Conservation (phyloP, 148 eudicot genomes). For the Diospyros kaki region DNA sequence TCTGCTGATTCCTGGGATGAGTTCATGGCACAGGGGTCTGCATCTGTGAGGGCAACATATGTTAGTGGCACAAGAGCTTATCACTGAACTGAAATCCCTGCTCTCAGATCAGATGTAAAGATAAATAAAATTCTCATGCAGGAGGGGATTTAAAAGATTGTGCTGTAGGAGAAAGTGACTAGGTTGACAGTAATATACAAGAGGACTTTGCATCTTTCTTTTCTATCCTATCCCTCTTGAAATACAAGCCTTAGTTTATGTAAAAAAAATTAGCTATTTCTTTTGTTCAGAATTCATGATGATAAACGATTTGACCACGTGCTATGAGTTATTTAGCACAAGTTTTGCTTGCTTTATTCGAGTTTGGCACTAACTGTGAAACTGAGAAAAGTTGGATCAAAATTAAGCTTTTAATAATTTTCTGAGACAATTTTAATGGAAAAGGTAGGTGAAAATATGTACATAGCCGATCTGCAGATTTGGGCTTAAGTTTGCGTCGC, state of each 20-base stretch:
- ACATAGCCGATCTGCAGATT: no score
- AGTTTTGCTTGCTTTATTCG: no score
- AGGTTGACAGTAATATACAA: not conserved
- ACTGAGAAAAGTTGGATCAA: no score
- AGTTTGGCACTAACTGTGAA: no score
- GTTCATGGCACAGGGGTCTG: constrained; percentile 46
- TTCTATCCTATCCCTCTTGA: not conserved
- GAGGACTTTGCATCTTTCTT: not conserved
- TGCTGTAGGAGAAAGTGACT: not conserved
- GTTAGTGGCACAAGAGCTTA: constrained; percentile 68
- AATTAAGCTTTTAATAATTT: no score
- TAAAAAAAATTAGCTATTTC: no score
- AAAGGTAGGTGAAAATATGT: no score
- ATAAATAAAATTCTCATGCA: not conserved
- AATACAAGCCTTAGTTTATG: not conserved
- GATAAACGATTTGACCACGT: no score
- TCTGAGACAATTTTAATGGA: no score
- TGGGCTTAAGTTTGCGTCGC: no score
- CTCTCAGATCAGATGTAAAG: not conserved
- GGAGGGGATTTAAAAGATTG: not conserved
- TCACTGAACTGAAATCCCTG: constrained; percentile 23
- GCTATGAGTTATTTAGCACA: no score
- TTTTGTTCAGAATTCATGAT: no score
- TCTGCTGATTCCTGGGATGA: constrained; percentile 67
- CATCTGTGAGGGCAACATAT: constrained; percentile 70